Evolutionary conservation across 2,329 filamentous ascomycete genomes (phyloP), one percentile per base, ranked within the genome.

Genomic region (Massarina eburnea): DNA sequence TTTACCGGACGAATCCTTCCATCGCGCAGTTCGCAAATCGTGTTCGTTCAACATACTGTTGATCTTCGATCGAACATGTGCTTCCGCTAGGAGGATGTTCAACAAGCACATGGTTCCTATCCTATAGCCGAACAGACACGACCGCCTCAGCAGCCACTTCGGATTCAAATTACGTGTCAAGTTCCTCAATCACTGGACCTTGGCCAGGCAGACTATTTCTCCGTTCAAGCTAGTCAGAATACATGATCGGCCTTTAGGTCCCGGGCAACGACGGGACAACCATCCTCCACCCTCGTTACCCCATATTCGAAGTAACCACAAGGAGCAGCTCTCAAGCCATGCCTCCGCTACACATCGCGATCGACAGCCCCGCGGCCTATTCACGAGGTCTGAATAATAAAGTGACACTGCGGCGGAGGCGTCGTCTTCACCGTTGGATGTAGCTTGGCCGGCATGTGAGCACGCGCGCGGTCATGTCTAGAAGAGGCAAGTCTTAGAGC

Each of bases 401-500:
- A 43, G 50, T 54, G 51, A 55, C 49, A 43, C 45, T 36, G 41
- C 43, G 47, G 41, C 36, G 27, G 42, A 15, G 32, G 12, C n/a
- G 14, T 27, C 37, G 19, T 48, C 39, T 36, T 12, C n/a, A n/a
- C 22, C 45, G 46, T 39, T 37, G 46, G 36, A 49, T 51, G 45
- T 53, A 48, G 41, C 41, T 43, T 37, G 29, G 47, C 35, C 40
- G 43, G 49, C 48, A 46, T 38, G 39, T 38, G 49, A 53, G 49
- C 59, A 62, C 61, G 59, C 61, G 59, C 50, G 29, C 54, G 45
- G 41, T 37, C 50, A 24, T 38, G 47, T 49, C 41, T 51, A 32
- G 41, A 58, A 46, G 37, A 55, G 50, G 49, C 19, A 57, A 46
- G 54, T 60, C 59, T 59, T 59, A 59, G 50, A 57, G 48, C 48